Percentiles rank a stretch among this genome's conserved stretches.
phyloP scores from a whole-genome alignment of 2,329 filamentous ascomycete species.

The Talaromyces sp. region DNA sequence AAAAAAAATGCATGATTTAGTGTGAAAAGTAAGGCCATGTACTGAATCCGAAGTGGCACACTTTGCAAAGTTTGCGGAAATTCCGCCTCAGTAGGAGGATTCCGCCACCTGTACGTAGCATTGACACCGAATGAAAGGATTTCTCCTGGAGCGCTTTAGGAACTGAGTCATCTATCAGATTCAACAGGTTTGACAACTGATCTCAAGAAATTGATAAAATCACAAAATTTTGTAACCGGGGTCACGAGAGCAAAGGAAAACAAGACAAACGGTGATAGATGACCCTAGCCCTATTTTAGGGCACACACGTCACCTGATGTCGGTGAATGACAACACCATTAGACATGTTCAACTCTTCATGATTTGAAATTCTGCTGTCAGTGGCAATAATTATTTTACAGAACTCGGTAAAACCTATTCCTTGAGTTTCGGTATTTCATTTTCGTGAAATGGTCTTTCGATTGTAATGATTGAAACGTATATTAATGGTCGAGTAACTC shows the following conservation, averaged over 20 bases:
- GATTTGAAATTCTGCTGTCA: not conserved
- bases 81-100: not conserved
- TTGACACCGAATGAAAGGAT: not conserved
- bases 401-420: not conserved
- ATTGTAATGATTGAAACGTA: not conserved
- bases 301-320: not conserved
- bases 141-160: not conserved
- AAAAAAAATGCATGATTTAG: no score
- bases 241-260: not conserved
- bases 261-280: not conserved
- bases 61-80: not conserved
- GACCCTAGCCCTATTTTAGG: not conserved
- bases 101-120: not conserved
- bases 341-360: not conserved
- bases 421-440: conserved; percentile 6
- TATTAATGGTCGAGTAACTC: not conserved
- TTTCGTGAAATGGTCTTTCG: not conserved
- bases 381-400: not conserved
- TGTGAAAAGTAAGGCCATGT: not conserved
- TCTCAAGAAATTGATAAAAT: not conserved
- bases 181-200: not conserved
- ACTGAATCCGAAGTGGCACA: not conserved
- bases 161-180: not conserved
- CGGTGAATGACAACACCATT: no score
- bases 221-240: not conserved